Conservation (phyloP, 2,329 filamentous ascomycete genomes). For the Keithomyces neogunnii region DNA sequence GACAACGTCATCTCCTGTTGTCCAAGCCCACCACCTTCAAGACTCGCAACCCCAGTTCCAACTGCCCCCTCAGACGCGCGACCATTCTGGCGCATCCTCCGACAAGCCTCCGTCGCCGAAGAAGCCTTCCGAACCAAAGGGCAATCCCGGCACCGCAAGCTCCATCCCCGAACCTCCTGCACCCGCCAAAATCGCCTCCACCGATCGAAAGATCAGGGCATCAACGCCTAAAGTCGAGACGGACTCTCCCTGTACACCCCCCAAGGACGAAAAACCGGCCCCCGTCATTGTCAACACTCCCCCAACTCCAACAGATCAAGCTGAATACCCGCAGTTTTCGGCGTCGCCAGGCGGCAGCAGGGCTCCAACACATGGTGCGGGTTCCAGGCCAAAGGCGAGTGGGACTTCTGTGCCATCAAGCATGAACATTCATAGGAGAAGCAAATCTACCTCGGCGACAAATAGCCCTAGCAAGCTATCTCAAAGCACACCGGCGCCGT, state of each 20-base stretch:
- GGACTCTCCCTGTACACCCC: constrained; percentile 38
- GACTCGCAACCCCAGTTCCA: constrained; percentile 19
- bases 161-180: constrained; percentile 20
- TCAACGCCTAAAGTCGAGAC: constrained; percentile 22
- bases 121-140: neutral
- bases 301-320: constrained; percentile 50
- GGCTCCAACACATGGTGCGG: constrained; percentile 18
- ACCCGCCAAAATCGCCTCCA: constrained; percentile 19
- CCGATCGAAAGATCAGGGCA: constrained; percentile 18
- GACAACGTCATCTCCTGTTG: constrained; percentile 59
- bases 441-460: constrained; percentile 43
- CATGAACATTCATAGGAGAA: constrained; percentile 61
- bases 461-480: constrained; percentile 80
- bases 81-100: constrained; percentile 55
- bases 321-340: constrained; percentile 11
- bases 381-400: constrained; percentile 29
- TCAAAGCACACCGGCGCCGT: constrained; percentile 59
- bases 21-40: constrained; percentile 45
- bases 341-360: constrained; percentile 19
- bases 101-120: constrained; percentile 35
- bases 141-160: neutral
- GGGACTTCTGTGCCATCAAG: constrained; percentile 57
- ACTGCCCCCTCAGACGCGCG: constrained; percentile 44
- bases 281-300: constrained; percentile 58
- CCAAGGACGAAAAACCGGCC: constrained; percentile 31